Base-by-base conservation (phyloP, 2,329 filamentous ascomycete genomes). In the Cadophora malorum region DNA sequence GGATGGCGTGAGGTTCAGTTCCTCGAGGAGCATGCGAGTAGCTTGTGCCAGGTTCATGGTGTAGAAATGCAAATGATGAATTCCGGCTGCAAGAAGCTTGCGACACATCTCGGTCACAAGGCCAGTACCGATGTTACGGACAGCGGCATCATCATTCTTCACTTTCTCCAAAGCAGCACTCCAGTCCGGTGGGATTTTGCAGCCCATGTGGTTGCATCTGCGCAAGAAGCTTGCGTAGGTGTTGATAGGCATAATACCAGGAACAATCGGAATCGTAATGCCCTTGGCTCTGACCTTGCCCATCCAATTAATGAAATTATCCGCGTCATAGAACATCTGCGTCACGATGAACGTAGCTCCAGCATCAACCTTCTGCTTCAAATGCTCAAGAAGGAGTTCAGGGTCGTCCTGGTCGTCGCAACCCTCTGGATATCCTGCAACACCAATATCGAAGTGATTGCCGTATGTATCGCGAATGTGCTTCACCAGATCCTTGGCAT, bases 271-370 rank as follows among this genome's bases (percentile, higher is more conserved):
- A 38, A 96, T 84, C 31, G 83, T 90, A 77, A 99, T 95, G 59
- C 96, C 96, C 76, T 88, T 90, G 63, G 90, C 93, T 61, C 94
- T 91, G 68, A 95, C 94, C 78, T 92, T 96, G 73, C 87, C 84
- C 47, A 96, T 91, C 96, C 96, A 99, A 64, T 90, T 87, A 64
- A 98, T 81, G 81, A 99, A 99, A 78, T 96, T 95, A 76, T 99
- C 95, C 61, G 89, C 94, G 77, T 99, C 95, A 83, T 99, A 99
- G 82, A 98, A 98, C 96, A 99, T 99, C 82, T 99, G 96, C 0
- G 96, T 98, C 64, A 99, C 92, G 71, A 99, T 92, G 79, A 98
- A 99, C 7, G 91, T 91, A 70, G 91, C 94, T 63, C 96, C 96
- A 68, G 93, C 92, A 78, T 99, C 96, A 41, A 98, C 90, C 83